Evolutionary conservation across 2,329 filamentous ascomycete genomes (phyloP).

Genomic region (Xylaria sp.): DNA sequence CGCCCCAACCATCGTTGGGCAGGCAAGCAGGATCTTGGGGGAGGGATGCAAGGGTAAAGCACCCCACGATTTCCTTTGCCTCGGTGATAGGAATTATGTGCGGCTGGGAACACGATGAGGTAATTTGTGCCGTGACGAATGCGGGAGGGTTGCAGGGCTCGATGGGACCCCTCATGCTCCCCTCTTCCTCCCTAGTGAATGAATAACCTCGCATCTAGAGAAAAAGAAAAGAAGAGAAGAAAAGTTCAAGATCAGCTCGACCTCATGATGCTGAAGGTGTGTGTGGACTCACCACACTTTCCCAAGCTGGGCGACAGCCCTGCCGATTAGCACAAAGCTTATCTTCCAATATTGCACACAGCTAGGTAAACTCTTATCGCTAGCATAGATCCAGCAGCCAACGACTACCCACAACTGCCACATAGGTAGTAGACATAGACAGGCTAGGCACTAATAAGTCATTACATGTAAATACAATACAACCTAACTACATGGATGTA

Average conservation of each 20-base stretch:
- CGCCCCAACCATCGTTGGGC: constrained; percentile 1
- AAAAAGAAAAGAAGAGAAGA: too few relatives aligned
- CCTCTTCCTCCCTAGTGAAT: too few relatives aligned
- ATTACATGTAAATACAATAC: neutral
- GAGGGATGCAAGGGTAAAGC: neutral
- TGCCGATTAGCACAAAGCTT: neutral
- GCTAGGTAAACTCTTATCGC: neutral
- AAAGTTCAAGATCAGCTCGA: too few relatives aligned
- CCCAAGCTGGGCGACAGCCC: neutral
- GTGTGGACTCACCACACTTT: neutral
- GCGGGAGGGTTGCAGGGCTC: neutral
- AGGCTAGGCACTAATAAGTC: too few relatives aligned
- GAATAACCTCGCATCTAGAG: too few relatives aligned
- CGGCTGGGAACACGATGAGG: neutral
- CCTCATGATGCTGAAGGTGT: too few relatives aligned
- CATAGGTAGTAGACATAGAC: too few relatives aligned
- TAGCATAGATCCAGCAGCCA: too few relatives aligned
- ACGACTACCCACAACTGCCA: too few relatives aligned
- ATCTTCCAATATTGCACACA: neutral
- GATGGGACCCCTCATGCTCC: neutral
- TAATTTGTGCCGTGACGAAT: neutral
- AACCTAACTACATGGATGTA: neutral
- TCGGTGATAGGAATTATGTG: constrained; percentile 19
- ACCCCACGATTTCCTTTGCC: constrained; percentile 16
- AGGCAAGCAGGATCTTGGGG: constrained; percentile 17